phyloP scores from a whole-genome alignment of 345 rosid genomes.

The Melastoma malabathricum region DNA sequence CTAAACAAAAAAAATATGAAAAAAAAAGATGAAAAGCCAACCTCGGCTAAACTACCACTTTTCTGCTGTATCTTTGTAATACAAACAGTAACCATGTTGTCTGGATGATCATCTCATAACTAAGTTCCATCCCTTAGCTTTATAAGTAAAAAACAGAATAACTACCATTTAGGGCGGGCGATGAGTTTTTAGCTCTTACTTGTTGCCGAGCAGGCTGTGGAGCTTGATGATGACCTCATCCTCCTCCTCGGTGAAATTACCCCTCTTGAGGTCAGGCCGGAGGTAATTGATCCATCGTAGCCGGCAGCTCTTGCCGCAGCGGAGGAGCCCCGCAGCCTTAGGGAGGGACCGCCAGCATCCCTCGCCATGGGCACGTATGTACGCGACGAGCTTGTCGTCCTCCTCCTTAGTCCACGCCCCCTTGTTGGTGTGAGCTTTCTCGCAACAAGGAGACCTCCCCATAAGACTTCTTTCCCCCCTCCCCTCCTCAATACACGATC shows the following conservation, averaged over 20 bases:
- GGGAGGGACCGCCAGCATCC: conserved; percentile 79
- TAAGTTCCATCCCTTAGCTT: no score
- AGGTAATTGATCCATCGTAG: conserved; percentile 72
- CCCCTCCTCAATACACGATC: neutral
- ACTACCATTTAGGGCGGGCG: no score
- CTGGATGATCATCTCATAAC: no score
- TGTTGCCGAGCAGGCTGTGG: conserved; percentile 70
- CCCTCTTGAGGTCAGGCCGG: conserved; percentile 66
- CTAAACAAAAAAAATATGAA: no score
- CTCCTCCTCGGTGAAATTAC: conserved; percentile 61
- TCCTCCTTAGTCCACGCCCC: conserved; percentile 83
- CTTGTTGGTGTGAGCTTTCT: conserved; percentile 69
- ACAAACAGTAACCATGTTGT: no score
- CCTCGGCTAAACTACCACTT: no score
- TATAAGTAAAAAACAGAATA: no score
- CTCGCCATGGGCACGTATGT: conserved; percentile 59
- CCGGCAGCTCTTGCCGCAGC: conserved; percentile 64
- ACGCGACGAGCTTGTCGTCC: conserved; percentile 57
- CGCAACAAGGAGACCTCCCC: conserved; percentile 84
- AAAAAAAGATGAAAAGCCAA: no score
- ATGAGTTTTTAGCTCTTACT: conserved; percentile 19
- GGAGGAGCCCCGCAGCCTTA: conserved; percentile 68
- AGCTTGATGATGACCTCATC: conserved; percentile 68
- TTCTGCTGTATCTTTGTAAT: no score
- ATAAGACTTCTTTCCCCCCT: conserved; percentile 6